Conservation (phyloP, 805 yeast genomes). For the Nakazawaea ishiwadae region DNA sequence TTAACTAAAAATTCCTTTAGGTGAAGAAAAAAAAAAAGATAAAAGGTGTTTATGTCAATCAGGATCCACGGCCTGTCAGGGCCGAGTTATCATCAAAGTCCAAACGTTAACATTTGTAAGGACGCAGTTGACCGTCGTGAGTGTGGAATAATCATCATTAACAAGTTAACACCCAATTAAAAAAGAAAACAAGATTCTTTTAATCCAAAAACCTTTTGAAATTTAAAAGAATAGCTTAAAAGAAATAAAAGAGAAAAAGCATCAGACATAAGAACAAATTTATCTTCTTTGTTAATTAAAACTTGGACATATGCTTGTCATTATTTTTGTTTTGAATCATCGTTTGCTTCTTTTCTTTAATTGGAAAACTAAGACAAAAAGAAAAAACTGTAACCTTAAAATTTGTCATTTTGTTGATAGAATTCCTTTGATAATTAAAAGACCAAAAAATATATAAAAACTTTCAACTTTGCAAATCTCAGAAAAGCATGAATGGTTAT, state of each 20-base stretch:
- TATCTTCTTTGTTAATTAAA: constrained; percentile 44
- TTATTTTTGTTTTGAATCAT: constrained; percentile 65
- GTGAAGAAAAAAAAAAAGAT: constrained; percentile 2
- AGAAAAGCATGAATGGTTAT: constrained; percentile 96
- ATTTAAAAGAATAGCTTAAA: not conserved
- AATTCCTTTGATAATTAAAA: no score
- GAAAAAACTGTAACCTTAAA: constrained; percentile 5
- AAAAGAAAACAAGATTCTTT: constrained; percentile 3
- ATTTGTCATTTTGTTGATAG: not conserved
- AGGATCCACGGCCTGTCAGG: constrained; percentile 76
- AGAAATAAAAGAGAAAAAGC: constrained; percentile 15
- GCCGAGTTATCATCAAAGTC: constrained; percentile 71
- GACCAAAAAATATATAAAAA: no score
- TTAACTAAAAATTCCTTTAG: not conserved
- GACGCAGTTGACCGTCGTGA: constrained; percentile 42
- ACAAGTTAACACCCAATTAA: not conserved
- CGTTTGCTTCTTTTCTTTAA: no score
- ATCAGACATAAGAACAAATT: constrained; percentile 56
- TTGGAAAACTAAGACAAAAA: constrained; percentile 7
- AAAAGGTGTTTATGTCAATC: constrained; percentile 10
- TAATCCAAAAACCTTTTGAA: constrained; percentile 2
- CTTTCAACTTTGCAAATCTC: no score
- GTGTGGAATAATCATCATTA: constrained; percentile 34
- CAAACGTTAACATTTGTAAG: constrained; percentile 25
- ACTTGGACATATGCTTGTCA: constrained; percentile 99